Conservation (phyloP, 73 alveolate genomes). For the Blepharisma japonicum region DNA sequence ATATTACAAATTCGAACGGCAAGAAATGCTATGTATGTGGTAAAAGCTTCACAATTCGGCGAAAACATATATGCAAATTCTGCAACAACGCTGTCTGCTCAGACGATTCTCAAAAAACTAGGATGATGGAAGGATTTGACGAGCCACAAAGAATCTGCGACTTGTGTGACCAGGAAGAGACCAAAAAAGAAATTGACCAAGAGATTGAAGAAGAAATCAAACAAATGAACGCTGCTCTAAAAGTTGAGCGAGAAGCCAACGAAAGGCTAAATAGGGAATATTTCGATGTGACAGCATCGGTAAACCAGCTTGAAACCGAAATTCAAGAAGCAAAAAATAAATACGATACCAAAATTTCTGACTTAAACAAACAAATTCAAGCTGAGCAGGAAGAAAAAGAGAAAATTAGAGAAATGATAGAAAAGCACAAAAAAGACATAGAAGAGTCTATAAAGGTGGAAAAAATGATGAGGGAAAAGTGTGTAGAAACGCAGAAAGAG, state of each 20-base stretch:
- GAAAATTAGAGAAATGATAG: background rate
- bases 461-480: too few relatives aligned
- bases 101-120: slow-evolving; percentile 9
- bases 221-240: background rate
- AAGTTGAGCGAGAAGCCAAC: background rate
- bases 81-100: slow-evolving; percentile 21
- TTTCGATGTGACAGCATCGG: slow-evolving; percentile 21
- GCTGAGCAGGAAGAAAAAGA: slow-evolving; percentile 2
- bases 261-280: slow-evolving; percentile 11
- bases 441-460: too few relatives aligned
- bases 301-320: slow-evolving; percentile 13
- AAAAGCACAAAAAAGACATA: too few relatives aligned
- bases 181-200: background rate
- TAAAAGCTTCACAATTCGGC: slow-evolving; percentile 5
- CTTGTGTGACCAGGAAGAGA: slow-evolving; percentile 25
- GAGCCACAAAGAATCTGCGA: slow-evolving; percentile 29
- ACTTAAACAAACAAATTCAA: background rate
- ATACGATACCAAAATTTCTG: background rate
- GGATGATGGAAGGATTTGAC: background rate
- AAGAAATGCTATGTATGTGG: slow-evolving; percentile 21
- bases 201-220: slow-evolving; percentile 1
- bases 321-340: background rate
- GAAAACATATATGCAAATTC: slow-evolving; percentile 20
- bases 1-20: background rate
- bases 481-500: too few relatives aligned